These are phyloP conservation scores for Diaporthe longicolla DNA, from an alignment of 2,329 filamentous ascomycete genomes.

Conservation along the genomic window DNA sequence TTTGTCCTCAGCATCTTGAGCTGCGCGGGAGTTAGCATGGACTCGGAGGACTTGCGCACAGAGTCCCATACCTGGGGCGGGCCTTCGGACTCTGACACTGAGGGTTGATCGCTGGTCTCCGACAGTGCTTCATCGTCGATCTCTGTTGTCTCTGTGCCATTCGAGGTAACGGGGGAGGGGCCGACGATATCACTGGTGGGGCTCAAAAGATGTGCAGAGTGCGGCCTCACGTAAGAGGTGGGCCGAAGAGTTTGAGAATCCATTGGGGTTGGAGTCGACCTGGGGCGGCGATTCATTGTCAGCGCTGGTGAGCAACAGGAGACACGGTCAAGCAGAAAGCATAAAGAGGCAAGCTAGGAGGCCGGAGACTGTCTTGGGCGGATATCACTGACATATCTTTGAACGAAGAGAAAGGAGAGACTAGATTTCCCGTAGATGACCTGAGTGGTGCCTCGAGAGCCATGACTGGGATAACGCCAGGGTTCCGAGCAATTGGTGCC, in stretches of 20 bases:
- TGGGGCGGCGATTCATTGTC: conserved; percentile 52
- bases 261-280: conserved; percentile 59
- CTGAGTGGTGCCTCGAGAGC: conserved; percentile 74
- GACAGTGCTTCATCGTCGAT: conserved; percentile 84
- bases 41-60: conserved; percentile 44
- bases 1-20: conserved; percentile 69
- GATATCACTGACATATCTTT: conserved; percentile 65
- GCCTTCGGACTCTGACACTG: conserved; percentile 52
- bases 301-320: conserved; percentile 25
- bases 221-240: conserved; percentile 62
- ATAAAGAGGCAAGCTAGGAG: conserved; percentile 67
- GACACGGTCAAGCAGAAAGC: conserved; percentile 49
- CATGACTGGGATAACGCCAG: conserved; percentile 56
- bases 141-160: conserved; percentile 85
- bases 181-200: conserved; percentile 80
- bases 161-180: conserved; percentile 88
- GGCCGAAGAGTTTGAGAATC: conserved; percentile 67
- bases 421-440: conserved; percentile 71
- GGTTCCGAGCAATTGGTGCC: not conserved
- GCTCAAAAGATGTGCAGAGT: conserved; percentile 68
- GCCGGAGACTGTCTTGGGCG: not conserved
- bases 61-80: conserved; percentile 54
- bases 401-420: conserved; percentile 67
- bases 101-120: conserved; percentile 59
- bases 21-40: conserved; percentile 50